These are phyloP conservation scores for Epipyxis sp. DNA, from an alignment of 108 stramenopile species.

Conservation along the genomic window DNA sequence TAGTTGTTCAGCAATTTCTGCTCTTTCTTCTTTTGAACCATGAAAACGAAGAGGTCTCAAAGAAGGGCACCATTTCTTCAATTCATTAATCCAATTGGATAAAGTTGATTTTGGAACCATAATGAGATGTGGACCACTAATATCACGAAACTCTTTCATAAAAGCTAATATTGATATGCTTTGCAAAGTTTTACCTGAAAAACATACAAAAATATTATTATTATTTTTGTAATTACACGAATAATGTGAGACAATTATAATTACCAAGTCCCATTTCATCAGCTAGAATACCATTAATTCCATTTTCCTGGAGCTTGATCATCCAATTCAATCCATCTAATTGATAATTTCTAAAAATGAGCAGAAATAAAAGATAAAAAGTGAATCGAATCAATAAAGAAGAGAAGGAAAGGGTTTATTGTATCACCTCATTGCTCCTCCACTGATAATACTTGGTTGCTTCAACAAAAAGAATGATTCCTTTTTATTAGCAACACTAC, in stretches of 20 bases:
- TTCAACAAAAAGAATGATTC: too few relatives aligned
- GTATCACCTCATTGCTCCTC: conserved; percentile 44
- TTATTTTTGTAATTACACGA: conserved; percentile 37
- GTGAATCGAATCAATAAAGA: too few relatives aligned
- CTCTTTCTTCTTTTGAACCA: conserved; percentile 55
- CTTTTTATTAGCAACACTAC: too few relatives aligned
- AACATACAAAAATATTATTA: conserved; percentile 3
- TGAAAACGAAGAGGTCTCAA: conserved; percentile 75
- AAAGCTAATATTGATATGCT: conserved; percentile 75
- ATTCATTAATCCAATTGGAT: conserved; percentile 97
- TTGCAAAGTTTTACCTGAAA: conserved; percentile 81
- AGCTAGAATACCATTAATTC: conserved; percentile 76
- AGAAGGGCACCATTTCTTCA: conserved; percentile 85
- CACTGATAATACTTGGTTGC: conserved; percentile 53
- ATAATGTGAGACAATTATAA: not conserved
- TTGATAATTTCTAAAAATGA: conserved; percentile 42
- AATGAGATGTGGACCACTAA: conserved; percentile 90
- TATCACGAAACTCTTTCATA: conserved; percentile 69
- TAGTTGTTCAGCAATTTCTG: conserved; percentile 31
- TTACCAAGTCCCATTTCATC: conserved; percentile 65
- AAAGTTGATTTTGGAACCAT: conserved; percentile 96
- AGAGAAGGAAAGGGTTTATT: too few relatives aligned
- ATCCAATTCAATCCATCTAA: conserved; percentile 61
- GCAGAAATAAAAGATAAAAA: too few relatives aligned
- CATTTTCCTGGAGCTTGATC: conserved; percentile 64